Base-by-base conservation (phyloP, 2,329 filamentous ascomycete species). In the Alternaria viburni region DNA sequence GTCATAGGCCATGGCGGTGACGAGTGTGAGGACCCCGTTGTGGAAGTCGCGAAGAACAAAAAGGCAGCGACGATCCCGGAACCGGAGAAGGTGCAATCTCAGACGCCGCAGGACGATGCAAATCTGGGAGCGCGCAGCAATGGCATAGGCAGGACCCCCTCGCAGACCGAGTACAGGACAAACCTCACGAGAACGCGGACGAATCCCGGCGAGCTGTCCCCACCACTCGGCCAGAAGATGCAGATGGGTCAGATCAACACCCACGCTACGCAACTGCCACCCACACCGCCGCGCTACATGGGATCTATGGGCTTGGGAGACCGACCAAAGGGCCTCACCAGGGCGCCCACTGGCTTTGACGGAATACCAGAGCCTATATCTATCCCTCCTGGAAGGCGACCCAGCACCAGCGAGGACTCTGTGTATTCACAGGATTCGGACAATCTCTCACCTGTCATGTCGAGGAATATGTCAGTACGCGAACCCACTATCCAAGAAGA, bases 1-100 rank as follows among this genome's bases (percentile, higher is more conserved):
- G 81, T 97, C 65, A 97, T 98, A 74, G 95, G 95, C 50, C 90
- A 95, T 79, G 95, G 95, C 61, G 95, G 95, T 32, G 95, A 97
- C 74, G 93, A 97, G 78, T 90, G 91, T 58, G 89, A 92, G 57
- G 82, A 86, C 9, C 91, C 92, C 2, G 87, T 89, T 2, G 83
- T 88, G 19, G 91, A 96, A 75, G 90, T 97, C 58, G 89, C 88
- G 6, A 85, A 83, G 75, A 83, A 82, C 66, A 90, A 86, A 78
- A 77, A 76, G 62, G 67, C 72, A 28, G 66, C 59, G 64, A 75
- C 66, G 57, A 23, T 67, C 32, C 54, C 71, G 7, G 64, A 64
- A 19, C 51, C 59, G 19, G 71, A 70, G 54, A 67, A 59, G 47
- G 59, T 66, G 57, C 68, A 59, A 46, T n/a, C 61, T n/a, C 70